Percentiles rank a stretch among this genome's conserved stretches.
Evolutionary conservation across 2,329 filamentous ascomycete genomes (phyloP).

Genomic region (Alternaria brassicicola): DNA sequence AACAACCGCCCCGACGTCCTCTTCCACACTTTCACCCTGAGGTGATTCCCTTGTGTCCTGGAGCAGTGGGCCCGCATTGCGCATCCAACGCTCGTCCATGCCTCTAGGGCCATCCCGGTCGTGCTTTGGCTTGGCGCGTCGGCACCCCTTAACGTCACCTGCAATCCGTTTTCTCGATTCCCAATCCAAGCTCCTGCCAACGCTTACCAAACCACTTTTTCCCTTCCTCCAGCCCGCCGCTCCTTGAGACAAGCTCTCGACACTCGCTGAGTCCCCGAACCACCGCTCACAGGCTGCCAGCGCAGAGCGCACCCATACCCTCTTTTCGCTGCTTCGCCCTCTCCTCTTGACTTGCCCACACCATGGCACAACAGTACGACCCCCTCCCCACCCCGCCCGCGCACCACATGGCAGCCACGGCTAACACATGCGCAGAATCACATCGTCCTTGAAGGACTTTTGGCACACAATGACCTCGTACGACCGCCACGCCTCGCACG

Average conservation of each 20-base stretch:
- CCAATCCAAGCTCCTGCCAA: slow-evolving; percentile 21
- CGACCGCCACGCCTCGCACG: slow-evolving; percentile 85
- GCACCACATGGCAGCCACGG: slow-evolving; percentile 5
- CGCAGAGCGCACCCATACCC: slow-evolving; percentile 24
- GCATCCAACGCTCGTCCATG: slow-evolving; percentile 16
- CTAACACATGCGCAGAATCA: slow-evolving; percentile 43
- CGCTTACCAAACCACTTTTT: slow-evolving; percentile 6
- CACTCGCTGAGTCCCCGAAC: slow-evolving; percentile 10
- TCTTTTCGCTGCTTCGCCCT: slow-evolving; percentile 20
- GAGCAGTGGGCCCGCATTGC: slow-evolving; percentile 14
- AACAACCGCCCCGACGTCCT: background rate
- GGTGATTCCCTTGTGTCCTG: background rate
- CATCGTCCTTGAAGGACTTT: slow-evolving; percentile 77
- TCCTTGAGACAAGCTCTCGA: slow-evolving; percentile 1
- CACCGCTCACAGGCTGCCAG: slow-evolving; percentile 3
- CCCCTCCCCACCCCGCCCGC: slow-evolving; percentile 5
- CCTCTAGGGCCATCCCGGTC: slow-evolving; percentile 16
- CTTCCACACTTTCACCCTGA: background rate
- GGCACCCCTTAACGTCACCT: slow-evolving; percentile 28
- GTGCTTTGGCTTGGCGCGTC: slow-evolving; percentile 16
- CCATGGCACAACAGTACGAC: slow-evolving; percentile 47
- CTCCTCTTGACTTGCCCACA: slow-evolving; percentile 17
- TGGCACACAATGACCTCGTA: slow-evolving; percentile 85
- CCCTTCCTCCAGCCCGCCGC: background rate
- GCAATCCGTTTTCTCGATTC: slow-evolving; percentile 21